phyloP scores from a whole-genome alignment of 2,329 filamentous ascomycete species.

The Alternaria ventricosa region DNA sequence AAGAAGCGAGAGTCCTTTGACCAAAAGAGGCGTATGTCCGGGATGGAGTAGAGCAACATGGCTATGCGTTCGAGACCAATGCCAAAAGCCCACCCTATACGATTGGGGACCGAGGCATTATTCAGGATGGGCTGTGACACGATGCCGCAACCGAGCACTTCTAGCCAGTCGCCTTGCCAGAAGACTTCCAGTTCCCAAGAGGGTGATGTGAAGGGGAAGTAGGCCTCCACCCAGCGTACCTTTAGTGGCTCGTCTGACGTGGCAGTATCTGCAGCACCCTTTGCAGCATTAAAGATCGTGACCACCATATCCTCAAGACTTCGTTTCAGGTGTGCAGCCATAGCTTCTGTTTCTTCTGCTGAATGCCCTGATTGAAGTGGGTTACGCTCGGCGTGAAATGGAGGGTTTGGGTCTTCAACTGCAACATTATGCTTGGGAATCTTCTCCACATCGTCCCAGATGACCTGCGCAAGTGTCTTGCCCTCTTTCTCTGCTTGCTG shows the following conservation, averaged over 20 bases:
- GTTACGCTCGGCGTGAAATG: slow-evolving; percentile 78
- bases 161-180: slow-evolving; percentile 94
- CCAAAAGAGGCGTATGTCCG: slow-evolving; percentile 97
- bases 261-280: slow-evolving; percentile 61
- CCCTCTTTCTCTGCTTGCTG: slow-evolving; percentile 57
- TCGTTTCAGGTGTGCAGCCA: slow-evolving; percentile 84
- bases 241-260: slow-evolving; percentile 69
- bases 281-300: slow-evolving; percentile 83
- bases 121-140: slow-evolving; percentile 82
- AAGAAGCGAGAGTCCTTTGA: slow-evolving; percentile 83
- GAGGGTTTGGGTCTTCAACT: slow-evolving; percentile 84
- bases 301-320: slow-evolving; percentile 89
- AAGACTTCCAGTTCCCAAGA: slow-evolving; percentile 97
- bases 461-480: slow-evolving; percentile 62
- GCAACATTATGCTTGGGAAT: slow-evolving; percentile 76
- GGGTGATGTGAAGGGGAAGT: slow-evolving; percentile 95
- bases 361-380: slow-evolving; percentile 81
- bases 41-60: slow-evolving; percentile 96
- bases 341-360: slow-evolving; percentile 77
- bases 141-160: slow-evolving; percentile 91
- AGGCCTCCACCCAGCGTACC: slow-evolving; percentile 94
- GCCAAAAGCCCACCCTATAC: slow-evolving; percentile 94
- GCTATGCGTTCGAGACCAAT: slow-evolving; percentile 93
- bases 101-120: slow-evolving; percentile 75
- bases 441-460: slow-evolving; percentile 72